A percentile compares a stretch with the other conserved stretches of the same genome.
phyloP scores from a whole-genome alignment of 306 rosid genomes.

The Lathyrus sativus region DNA sequence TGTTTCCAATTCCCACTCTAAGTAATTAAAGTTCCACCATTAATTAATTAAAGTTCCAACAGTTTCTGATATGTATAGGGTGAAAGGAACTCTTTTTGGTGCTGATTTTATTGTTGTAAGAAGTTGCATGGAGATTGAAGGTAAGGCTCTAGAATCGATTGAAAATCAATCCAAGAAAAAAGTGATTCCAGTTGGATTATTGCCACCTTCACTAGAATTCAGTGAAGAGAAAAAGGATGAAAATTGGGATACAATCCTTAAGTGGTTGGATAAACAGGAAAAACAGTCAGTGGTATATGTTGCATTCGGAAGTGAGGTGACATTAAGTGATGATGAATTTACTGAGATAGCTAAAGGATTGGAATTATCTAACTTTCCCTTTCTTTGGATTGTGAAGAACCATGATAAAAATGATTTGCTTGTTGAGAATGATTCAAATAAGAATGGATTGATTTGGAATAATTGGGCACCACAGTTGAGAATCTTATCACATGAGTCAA shows the following conservation, averaged over 20 bases:
- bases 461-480: too few species aligned
- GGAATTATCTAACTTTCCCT: neutral
- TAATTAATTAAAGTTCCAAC: too few species aligned
- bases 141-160: conserved; percentile 24
- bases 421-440: neutral
- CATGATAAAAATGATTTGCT: neutral
- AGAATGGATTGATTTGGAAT: too few species aligned
- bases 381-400: neutral
- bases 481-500: too few species aligned
- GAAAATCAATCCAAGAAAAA: conserved; percentile 8
- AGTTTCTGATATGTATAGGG: neutral
- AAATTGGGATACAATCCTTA: too few species aligned
- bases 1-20: too few species aligned
- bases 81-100: neutral
- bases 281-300: conserved; percentile 16
- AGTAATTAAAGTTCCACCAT: too few species aligned
- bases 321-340: conserved; percentile 32
- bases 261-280: too few species aligned
- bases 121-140: conserved; percentile 42
- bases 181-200: conserved; percentile 44
- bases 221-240: too few species aligned
- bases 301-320: conserved; percentile 41
- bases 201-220: neutral
- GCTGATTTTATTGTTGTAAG: conserved; percentile 33
- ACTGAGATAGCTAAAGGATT: conserved; percentile 28